Base-by-base conservation (phyloP, 176 grass and related monocot genomes). In the Coix lacrymajobi region DNA sequence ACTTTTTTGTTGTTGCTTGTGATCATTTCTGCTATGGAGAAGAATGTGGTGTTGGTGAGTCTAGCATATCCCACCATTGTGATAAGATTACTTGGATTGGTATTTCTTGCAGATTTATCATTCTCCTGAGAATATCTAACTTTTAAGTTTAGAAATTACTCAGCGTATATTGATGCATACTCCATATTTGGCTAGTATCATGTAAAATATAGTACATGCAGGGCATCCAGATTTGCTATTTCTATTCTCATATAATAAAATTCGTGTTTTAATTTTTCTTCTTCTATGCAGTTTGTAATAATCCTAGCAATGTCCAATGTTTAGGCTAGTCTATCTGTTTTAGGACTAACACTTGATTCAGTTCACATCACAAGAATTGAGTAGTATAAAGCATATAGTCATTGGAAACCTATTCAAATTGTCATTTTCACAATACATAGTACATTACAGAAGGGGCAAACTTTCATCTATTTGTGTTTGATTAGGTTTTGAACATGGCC, bases 401-500 rank as follows among this genome's bases (percentile, higher is more conserved):
- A 29, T 41, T 77, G 41, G 30, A 73, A 31, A 49, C 43, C 16
- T 49, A 48, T 32, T 48, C 2, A 62, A 62, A 77, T 41, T n/a
- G 19, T 77, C 19, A 40, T 58, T 34, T 13, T 24, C 43, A 1
- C 7, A n/a, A n/a, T n/a, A n/a, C n/a, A n/a, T n/a, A 8, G 20
- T 54, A 39, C 12, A 69, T 69, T 25, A 60, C 78, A 69, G 0
- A 45, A 57, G 48, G 40, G 25, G 12, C 20, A 20, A 30, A 71
- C 8, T 71, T 78, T 30, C 16, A 30, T 71, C 15, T 0, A 22
- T 70, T 17, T 40, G 4, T 22, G n/a, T 70, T 17, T 71, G 9
- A 52, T 56, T 31, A 84, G 86, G 58, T 88, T 6, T 19, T 88
- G 66, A 65, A 22, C 44, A 61, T 54, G 37, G n/a, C 46, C 36